Evolutionary conservation across 768 basidiomycete species (phyloP).

Genomic region (Dacryopinax spathularia): DNA sequence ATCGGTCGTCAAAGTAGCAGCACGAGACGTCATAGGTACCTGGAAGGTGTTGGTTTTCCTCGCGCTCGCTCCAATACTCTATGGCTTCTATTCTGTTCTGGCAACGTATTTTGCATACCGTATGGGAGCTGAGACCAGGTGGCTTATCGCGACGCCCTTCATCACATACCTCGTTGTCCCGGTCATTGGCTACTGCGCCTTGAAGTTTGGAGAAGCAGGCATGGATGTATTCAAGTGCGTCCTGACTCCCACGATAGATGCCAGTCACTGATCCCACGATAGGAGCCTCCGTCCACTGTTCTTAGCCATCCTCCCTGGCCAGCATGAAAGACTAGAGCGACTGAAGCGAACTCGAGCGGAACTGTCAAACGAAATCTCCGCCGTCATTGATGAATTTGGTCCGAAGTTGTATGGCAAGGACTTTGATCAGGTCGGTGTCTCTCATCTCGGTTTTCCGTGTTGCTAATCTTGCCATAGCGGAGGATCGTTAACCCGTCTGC

Average conservation of each 20-base stretch:
- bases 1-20: constrained; percentile 87
- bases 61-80: constrained; percentile 77
- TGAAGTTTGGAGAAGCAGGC: constrained; percentile 96
- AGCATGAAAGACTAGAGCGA: constrained; percentile 62
- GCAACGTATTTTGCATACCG: constrained; percentile 60
- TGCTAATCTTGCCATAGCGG: background rate
- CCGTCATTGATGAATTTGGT: constrained; percentile 75
- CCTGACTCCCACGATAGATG: background rate
- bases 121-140: constrained; percentile 45
- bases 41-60: constrained; percentile 95
- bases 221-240: constrained; percentile 91
- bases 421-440: constrained; percentile 50
- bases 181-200: constrained; percentile 78
- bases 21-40: constrained; percentile 89
- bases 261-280: background rate
- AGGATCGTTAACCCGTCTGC: constrained; percentile 75
- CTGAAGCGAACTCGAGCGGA: constrained; percentile 58
- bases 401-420: constrained; percentile 66
- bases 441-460: background rate
- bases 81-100: constrained; percentile 65
- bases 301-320: constrained; percentile 76
- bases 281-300: constrained; percentile 85
- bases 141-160: constrained; percentile 63
- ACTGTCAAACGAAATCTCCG: constrained; percentile 71
- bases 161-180: constrained; percentile 61